Percentiles rank a stretch among this genome's conserved stretches.
phyloP scores from a whole-genome alignment of 768 basidiomycete species.

The Flagelloscypha sp. region DNA sequence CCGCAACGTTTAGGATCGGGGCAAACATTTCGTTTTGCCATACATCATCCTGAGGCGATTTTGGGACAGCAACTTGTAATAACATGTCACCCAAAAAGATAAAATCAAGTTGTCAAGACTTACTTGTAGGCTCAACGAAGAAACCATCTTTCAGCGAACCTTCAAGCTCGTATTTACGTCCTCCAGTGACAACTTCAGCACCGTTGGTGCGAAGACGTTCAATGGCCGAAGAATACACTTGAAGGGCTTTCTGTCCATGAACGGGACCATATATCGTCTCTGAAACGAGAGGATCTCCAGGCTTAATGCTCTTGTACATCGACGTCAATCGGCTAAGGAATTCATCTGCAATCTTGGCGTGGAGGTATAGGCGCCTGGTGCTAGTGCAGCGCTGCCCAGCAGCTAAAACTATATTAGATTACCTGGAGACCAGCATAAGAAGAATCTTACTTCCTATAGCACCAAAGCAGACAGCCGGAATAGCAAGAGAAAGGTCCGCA shows the following conservation, averaged over 20 bases:
- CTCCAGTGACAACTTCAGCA: conserved; percentile 75
- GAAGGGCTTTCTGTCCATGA: conserved; percentile 64
- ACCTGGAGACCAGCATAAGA: too few species aligned
- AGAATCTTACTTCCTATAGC: conserved; percentile 56
- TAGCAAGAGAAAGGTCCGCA: conserved; percentile 83
- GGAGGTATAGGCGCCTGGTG: conserved; percentile 84
- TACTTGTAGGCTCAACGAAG: conserved; percentile 86
- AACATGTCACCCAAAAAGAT: too few species aligned
- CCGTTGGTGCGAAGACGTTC: conserved; percentile 51
- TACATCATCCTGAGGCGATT: conserved; percentile 43
- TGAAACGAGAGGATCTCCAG: conserved; percentile 78
- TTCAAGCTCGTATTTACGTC: conserved; percentile 43
- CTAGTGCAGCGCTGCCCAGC: conserved; percentile 80
- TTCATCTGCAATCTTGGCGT: conserved; percentile 64
- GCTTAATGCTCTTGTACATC: conserved; percentile 62
- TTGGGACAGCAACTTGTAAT: conserved; percentile 70
- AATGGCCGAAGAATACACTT: conserved; percentile 55
- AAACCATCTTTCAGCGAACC: conserved; percentile 59
- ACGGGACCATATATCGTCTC: conserved; percentile 80
- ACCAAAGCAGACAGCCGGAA: conserved; percentile 88
- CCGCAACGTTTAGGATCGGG: conserved; percentile 77
- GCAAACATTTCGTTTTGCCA: conserved; percentile 84
- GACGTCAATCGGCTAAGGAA: conserved; percentile 71
- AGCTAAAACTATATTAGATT: too few species aligned
- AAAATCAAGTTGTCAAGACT: too few species aligned